Base-by-base conservation (phyloP, 2,329 filamentous ascomycete genomes). In the Penicillium digitatum region DNA sequence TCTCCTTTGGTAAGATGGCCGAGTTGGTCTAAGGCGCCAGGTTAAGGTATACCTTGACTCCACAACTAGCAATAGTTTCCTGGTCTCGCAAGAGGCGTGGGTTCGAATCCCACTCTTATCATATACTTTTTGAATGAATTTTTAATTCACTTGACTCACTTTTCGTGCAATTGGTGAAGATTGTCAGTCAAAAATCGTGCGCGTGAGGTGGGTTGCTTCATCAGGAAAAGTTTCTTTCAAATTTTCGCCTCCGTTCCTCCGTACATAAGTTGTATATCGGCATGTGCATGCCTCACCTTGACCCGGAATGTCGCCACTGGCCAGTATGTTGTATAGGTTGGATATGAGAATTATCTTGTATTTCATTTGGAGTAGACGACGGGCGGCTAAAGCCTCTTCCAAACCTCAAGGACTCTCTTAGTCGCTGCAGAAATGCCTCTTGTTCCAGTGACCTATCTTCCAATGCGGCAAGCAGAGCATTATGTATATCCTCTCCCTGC, bases 11-110 rank as follows among this genome's bases (percentile, higher is more conserved):
- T 66, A 69, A 69, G 67, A 69, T 69, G 67, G 67, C 67, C 67
- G 67, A 69, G 67, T 66, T 68, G 67, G 67, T 69, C 67, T 55
- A 69, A 68, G 67, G 67, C 67, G 67, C 62, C 60, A 65, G 67
- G 67, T 69, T 69, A 66, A 69, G 67, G 67, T 66, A 56, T 48
- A 65, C 62, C 62, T 65, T 61, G 54, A 61, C 62, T 59, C 47
- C 22, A 48, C 14, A 44, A 54, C 52, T 54, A 49, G 48, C 47
- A 37, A 18, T 49, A 54, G 52, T 54, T 54, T 54, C 52, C 52
- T 54, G 52, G 48, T 54, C 52, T 54, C 52, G 52, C 29, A 51
- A 49, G 48, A 38, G 52, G 52, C 52, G 52, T 54, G 52, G 52
- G 52, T 54, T 54, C 52, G 34, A 54, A 54, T 54, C 52, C 52